A percentile compares a stretch with the other conserved stretches of the same genome.
These are phyloP conservation scores for Pleurotus sapidus DNA, from an alignment of 768 basidiomycete genomes.

Conservation along the genomic window DNA sequence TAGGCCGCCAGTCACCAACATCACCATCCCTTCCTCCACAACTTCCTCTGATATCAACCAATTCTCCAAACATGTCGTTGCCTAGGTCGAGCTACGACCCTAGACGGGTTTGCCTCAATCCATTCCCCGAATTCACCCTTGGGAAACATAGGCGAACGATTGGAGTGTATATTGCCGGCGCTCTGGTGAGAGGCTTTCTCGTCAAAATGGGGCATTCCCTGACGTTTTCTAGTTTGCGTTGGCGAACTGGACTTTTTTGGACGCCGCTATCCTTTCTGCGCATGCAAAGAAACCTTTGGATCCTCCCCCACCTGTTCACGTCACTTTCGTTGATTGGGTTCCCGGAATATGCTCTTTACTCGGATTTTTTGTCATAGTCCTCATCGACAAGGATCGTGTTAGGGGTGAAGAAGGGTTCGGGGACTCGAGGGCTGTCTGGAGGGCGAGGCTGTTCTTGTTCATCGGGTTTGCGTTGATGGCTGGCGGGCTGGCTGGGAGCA, in stretches of 20 bases:
- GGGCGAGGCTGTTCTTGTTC: conserved; percentile 87
- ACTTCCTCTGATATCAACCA: not conserved
- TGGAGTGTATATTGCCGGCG: conserved; percentile 91
- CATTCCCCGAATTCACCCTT: conserved; percentile 73
- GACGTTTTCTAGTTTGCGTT: conserved; percentile 73
- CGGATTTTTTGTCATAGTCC: conserved; percentile 88
- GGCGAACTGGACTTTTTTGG: conserved; percentile 93
- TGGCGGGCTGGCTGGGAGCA: conserved; percentile 94
- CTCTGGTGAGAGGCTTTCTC: conserved; percentile 58
- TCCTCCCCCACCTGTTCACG: conserved; percentile 62
- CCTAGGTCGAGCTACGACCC: conserved; percentile 82
- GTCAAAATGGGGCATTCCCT: not conserved
- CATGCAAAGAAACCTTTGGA: conserved; percentile 80
- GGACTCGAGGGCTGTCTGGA: conserved; percentile 84
- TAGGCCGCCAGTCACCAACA: not conserved
- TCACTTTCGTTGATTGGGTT: conserved; percentile 96
- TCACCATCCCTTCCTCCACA: not conserved
- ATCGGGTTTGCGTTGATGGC: conserved; percentile 98
- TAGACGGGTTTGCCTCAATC: conserved; percentile 82
- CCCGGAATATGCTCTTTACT: conserved; percentile 91
- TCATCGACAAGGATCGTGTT: conserved; percentile 93
- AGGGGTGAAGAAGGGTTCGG: conserved; percentile 77
- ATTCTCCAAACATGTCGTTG: conserved; percentile 45
- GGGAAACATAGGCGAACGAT: conserved; percentile 78
- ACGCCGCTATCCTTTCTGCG: conserved; percentile 87